Evolutionary conservation across 306 rosid genomes (phyloP), one percentile per base, ranked within the genome.

Genomic region (Quercus berberidifolia): DNA sequence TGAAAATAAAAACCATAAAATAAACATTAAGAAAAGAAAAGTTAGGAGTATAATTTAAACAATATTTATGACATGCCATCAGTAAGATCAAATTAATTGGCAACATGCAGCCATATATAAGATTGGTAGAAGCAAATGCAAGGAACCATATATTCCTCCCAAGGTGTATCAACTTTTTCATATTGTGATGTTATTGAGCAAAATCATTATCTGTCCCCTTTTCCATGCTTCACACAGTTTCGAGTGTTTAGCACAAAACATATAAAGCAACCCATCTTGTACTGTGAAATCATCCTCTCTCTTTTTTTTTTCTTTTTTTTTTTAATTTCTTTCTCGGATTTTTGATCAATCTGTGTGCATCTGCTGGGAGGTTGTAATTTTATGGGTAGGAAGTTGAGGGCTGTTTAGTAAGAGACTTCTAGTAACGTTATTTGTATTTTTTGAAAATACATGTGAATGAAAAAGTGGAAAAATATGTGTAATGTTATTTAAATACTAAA

Each of bases 1-100:
- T 8, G 51, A 10, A 43, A 43, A 43, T 43, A 10, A 43, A 43
- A 43, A 43, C 77, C 83, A 77, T 80, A 65, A 82, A 82, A 77
- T 70, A 59, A 74, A 81, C 14, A 10, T 41, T 70, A 74, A 71
- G 77, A 77, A 77, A 11, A 43, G 51, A 43, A 43, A 43, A 10
- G 13, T 43, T 60, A 43, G 74, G 8, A 55, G 30, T 58, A 73
- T 74, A 35, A 35, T 35, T 35, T 35, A 35, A 5, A 35, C 41
- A 35, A 5, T 1, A 35, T 35, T 5, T 5, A 35, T 35, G 41
- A 35, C 41, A 35, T 35, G 41, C 41, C 2, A 35, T 35, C 41
- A 35, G 41, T 35, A 5, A 35, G 41, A 35, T 35, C 41, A 35
- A 35, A 35, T 35, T 35, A 35, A 35, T 5, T 35, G 41, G 17